Base-by-base conservation (phyloP, 805 yeast genomes). In the Starmerella tilneyi region DNA sequence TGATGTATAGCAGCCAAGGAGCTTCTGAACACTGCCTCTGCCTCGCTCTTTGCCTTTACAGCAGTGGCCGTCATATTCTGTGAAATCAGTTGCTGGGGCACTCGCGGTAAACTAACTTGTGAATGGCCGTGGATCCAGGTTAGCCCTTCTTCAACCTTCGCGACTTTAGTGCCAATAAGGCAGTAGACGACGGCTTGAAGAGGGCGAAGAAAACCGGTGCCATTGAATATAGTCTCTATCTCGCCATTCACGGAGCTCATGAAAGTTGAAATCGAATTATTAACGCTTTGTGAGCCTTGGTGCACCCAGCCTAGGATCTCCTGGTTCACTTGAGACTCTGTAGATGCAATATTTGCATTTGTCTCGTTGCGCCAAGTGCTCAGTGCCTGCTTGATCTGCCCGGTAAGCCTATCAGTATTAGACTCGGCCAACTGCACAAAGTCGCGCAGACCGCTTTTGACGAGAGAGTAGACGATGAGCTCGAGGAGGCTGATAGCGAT, bases 121-220 rank as follows among this genome's bases (percentile, higher is more conserved):
- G 86, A 69, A 50, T 82, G 68, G 28, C 79, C 66, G 53, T 79
- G 69, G 1, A 86, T 65, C 96, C 96, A 92, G 2, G 78, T 72
- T 44, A 88, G 63, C 0, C 94, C 97, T 24, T 73, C 58, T 51
- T 82, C 82, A 2, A 85, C 66, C 19, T 72, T 68, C 12, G 68
- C 69, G 6, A 89, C 60, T 56, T 89, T 92, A 40, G 80, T 68
- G 15, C 84, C 89, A 30, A 92, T 68, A 3, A 84, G 75, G 64
- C 98, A 89, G 26, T 79, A 76, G 4, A 88, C 81, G 0, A 85
- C 76, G 0, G 79, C 71, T 23, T 71, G 69, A 37, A 85, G 69
- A 0, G 94, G 82, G 1, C 59, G 59, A 38, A 77, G 74, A 9
- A 89, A 63, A 0, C 81, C 73, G 0, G 96, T 84, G 3, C 70